Percentiles rank a stretch among this genome's conserved stretches.
Evolutionary conservation across 208 protist species (phyloP).

Genomic region (Trypanosoma congolense): DNA sequence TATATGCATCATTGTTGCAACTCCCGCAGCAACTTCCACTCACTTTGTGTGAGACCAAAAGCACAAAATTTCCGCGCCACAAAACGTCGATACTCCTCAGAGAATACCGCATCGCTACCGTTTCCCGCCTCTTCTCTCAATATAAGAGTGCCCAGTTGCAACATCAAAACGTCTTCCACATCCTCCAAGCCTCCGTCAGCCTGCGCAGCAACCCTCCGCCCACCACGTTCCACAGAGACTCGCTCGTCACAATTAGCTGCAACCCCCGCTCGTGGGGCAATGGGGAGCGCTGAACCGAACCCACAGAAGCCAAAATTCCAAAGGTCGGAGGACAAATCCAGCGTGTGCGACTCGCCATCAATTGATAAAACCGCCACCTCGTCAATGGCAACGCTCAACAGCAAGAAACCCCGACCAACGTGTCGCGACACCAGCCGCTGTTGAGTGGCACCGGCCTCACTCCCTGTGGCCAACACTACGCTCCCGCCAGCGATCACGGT

Average conservation of each 20-base stretch:
- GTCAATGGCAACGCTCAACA: slow-evolving; percentile 69
- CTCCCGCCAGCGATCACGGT: slow-evolving; percentile 53
- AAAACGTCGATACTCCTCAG: slow-evolving; percentile 26
- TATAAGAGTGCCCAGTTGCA: slow-evolving; percentile 28
- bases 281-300: too few relatives aligned
- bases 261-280: too few relatives aligned
- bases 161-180: slow-evolving; percentile 24
- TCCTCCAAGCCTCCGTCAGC: too few relatives aligned
- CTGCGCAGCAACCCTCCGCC: too few relatives aligned
- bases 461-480: too few relatives aligned
- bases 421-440: slow-evolving; percentile 9
- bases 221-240: slow-evolving; percentile 1
- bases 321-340: too few relatives aligned
- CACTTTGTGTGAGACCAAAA: slow-evolving; percentile 42
- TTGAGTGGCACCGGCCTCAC: too few relatives aligned
- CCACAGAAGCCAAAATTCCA: too few relatives aligned
- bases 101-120: background rate
- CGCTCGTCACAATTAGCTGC: background rate
- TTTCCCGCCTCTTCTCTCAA: slow-evolving; percentile 11
- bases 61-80: slow-evolving; percentile 35
- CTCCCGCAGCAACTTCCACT: slow-evolving; percentile 48
- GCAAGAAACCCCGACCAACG: slow-evolving; percentile 32
- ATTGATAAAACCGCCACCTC: slow-evolving; percentile 69
- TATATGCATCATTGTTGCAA: slow-evolving; percentile 16
- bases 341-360: slow-evolving; percentile 33